Evolutionary conservation across 352 stramenopile genomes (phyloP).

Genomic region (Peronospora tabacina): DNA sequence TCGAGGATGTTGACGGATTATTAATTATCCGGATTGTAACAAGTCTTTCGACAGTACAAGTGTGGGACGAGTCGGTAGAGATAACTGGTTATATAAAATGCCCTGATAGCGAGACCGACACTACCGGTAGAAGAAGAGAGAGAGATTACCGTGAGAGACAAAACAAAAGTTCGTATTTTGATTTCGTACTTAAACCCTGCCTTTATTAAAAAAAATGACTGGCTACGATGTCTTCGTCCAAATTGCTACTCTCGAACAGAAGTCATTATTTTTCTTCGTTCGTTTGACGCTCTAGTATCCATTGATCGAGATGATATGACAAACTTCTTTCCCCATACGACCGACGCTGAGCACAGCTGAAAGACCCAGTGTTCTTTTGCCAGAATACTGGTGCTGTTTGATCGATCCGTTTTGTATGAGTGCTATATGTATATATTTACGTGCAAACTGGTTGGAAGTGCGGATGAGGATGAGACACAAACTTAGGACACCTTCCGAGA

Average conservation of each 20-base stretch:
- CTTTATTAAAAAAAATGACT: neutral
- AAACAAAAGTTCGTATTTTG: neutral
- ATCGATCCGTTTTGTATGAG: slow-evolving; percentile 29
- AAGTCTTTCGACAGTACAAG: no score
- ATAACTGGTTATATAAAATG: no score
- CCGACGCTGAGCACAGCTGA: slow-evolving; percentile 61
- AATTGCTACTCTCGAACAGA: neutral
- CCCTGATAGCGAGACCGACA: no score
- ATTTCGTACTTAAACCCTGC: neutral
- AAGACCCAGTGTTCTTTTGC: slow-evolving; percentile 65
- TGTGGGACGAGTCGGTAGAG: no score
- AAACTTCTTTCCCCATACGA: slow-evolving; percentile 81
- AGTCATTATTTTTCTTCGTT: neutral
- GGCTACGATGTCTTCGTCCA: neutral
- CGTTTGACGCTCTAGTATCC: neutral
- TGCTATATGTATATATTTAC: slow-evolving; percentile 19
- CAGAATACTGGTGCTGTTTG: slow-evolving; percentile 61
- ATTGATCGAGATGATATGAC: slow-evolving; percentile 68
- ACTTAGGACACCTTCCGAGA: slow-evolving; percentile 84
- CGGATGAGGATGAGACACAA: slow-evolving; percentile 60
- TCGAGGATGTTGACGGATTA: no score
- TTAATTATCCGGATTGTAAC: no score
- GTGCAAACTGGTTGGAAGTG: slow-evolving; percentile 10
- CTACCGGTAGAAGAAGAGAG: no score
- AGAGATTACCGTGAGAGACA: neutral